Percentiles rank a stretch among this genome's conserved stretches.
Conservation (phyloP, 164 flowering plant genomes). For the Sextonia rubra region DNA sequence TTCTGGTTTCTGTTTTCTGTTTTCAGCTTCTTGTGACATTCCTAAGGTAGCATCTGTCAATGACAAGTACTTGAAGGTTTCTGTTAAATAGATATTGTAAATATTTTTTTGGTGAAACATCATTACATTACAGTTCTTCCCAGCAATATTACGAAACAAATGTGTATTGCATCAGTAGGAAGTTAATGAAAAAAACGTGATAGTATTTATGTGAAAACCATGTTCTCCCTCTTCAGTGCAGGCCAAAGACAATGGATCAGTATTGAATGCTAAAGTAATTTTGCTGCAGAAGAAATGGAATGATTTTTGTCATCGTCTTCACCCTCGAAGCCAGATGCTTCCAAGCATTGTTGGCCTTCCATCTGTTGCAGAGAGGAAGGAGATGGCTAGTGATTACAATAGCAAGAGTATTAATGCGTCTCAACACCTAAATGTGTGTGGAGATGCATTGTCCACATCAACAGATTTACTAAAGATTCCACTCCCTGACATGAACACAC, state of each 20-base stretch:
- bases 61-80: neutral
- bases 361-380: conserved; percentile 20
- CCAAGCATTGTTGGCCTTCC: conserved; percentile 34
- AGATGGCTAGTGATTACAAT: conserved; percentile 11
- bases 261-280: conserved; percentile 34
- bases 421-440: conserved; percentile 18
- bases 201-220: conserved; percentile 23
- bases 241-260: conserved; percentile 60
- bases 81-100: neutral
- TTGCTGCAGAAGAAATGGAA: conserved; percentile 64
- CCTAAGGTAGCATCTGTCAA: neutral
- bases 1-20: conserved; percentile 1
- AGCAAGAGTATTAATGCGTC: conserved; percentile 19
- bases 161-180: neutral
- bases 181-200: conserved; percentile 5
- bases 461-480: conserved; percentile 19
- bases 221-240: conserved; percentile 62
- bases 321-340: conserved; percentile 22
- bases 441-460: conserved; percentile 23
- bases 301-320: conserved; percentile 50
- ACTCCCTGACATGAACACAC: neutral
- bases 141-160: neutral
- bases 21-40: neutral
- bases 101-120: neutral
- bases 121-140: neutral